These are phyloP conservation scores for Cercospora beticola DNA, from an alignment of 2,329 filamentous ascomycete species.

Conservation along the genomic window DNA sequence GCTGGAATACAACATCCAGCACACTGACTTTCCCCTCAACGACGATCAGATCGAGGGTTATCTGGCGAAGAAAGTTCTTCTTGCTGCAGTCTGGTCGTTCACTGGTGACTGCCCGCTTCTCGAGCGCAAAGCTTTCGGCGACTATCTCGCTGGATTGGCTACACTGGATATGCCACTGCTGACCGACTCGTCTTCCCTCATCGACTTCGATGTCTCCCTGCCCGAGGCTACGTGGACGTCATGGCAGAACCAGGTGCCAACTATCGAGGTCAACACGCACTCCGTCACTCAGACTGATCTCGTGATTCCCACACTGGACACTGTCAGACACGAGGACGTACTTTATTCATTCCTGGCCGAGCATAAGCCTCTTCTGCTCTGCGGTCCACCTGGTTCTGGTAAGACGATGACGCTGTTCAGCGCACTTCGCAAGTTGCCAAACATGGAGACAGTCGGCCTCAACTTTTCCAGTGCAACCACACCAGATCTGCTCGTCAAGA, in stretches of 20 bases:
- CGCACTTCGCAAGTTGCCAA: conserved; percentile 90
- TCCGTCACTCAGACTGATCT: conserved; percentile 97
- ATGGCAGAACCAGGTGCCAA: conserved; percentile 94
- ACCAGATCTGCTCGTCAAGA: conserved; percentile 96
- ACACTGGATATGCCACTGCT: conserved; percentile 83
- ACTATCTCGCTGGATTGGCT: conserved; percentile 76
- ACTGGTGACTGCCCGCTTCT: conserved; percentile 88
- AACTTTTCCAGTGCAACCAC: conserved; percentile 99
- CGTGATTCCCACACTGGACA: conserved; percentile 96
- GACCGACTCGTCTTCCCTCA: conserved; percentile 73
- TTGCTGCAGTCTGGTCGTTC: conserved; percentile 92
- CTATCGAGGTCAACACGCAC: conserved; percentile 95
- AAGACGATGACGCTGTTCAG: conserved; percentile 99
- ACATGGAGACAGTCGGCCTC: conserved; percentile 98
- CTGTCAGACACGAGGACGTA: conserved; percentile 96
- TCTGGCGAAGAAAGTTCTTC: conserved; percentile 87
- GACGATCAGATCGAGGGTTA: conserved; percentile 86
- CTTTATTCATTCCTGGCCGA: conserved; percentile 99
- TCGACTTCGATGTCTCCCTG: conserved; percentile 89
- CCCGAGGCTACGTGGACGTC: conserved; percentile 85
- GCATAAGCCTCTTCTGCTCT: conserved; percentile 94
- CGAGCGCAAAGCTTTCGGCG: conserved; percentile 87
- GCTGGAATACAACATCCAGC: conserved; percentile 93
- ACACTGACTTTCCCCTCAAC: conserved; percentile 90
- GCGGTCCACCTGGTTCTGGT: conserved; percentile 94